Evolutionary conservation across 2,329 filamentous ascomycete genomes (phyloP).

Genomic region (Fusarium humuli): DNA sequence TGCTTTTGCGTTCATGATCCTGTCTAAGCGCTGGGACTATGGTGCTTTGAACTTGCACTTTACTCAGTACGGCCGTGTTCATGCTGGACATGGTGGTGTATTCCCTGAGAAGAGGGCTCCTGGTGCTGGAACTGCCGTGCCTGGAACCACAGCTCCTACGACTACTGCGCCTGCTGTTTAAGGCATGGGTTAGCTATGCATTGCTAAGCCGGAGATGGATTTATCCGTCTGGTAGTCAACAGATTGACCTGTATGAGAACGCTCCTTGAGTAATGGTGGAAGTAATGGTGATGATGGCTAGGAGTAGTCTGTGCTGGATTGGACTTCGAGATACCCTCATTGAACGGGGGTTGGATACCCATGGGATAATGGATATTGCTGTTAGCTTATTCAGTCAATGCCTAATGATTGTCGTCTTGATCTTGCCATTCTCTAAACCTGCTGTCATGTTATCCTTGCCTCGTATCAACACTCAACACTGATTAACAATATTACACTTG

Average conservation of each 20-base stretch:
- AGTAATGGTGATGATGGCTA: neutral
- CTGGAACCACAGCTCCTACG: constrained; percentile 19
- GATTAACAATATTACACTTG: neutral
- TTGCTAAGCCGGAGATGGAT: neutral
- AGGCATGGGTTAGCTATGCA: neutral
- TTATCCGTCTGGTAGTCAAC: neutral
- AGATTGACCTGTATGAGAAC: neutral
- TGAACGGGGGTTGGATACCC: constrained; percentile 34
- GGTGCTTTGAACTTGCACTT: constrained; percentile 63
- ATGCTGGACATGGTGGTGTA: constrained; percentile 53
- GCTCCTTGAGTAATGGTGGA: neutral
- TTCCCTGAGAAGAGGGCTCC: constrained; percentile 59
- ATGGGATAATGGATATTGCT: constrained; percentile 1
- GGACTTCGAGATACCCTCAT: constrained; percentile 41
- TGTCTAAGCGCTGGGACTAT: constrained; percentile 65
- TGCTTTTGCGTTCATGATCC: constrained; percentile 56
- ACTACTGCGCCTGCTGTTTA: constrained; percentile 29
- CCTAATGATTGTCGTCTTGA: constrained; percentile 7
- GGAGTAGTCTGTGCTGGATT: neutral
- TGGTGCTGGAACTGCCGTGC: constrained; percentile 5
- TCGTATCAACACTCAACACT: neutral
- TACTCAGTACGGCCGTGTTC: constrained; percentile 66
- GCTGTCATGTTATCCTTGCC: neutral
- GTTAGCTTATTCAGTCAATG: constrained; percentile 13
- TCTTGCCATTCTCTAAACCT: neutral